phyloP scores from a whole-genome alignment of 2,329 filamentous ascomycete species.

The Phialophora tarda region DNA sequence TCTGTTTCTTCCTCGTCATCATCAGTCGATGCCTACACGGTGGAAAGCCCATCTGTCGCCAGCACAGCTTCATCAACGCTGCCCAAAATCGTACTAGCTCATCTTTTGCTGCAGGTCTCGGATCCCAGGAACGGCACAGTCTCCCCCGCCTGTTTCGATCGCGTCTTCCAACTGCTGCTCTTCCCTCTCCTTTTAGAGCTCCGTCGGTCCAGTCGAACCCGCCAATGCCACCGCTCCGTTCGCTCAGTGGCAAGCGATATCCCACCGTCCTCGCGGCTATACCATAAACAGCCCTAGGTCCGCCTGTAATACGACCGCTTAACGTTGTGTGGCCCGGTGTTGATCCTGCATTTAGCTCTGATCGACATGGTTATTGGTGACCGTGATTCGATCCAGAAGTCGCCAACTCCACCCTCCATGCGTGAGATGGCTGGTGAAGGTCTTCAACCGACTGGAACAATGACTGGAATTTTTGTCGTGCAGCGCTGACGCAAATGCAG shows the following conservation, averaged over 20 bases:
- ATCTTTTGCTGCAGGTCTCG: slow-evolving; percentile 12
- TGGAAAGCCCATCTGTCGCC: background rate
- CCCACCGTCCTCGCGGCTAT: slow-evolving; percentile 18
- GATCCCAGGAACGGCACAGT: slow-evolving; percentile 13
- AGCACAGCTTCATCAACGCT: background rate
- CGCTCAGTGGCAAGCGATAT: slow-evolving; percentile 25
- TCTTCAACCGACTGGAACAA: slow-evolving; percentile 4
- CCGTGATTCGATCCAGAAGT: slow-evolving; percentile 1
- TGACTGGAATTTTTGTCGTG: slow-evolving; percentile 17
- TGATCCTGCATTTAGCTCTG: slow-evolving; percentile 32
- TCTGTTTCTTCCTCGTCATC: slow-evolving; percentile 1
- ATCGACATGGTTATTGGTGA: slow-evolving; percentile 24
- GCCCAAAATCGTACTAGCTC: background rate
- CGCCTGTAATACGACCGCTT: slow-evolving; percentile 29
- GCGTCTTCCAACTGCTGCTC: background rate
- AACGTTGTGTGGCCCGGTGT: slow-evolving; percentile 33
- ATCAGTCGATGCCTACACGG: background rate
- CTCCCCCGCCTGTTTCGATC: background rate
- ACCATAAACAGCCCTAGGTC: slow-evolving; percentile 26
- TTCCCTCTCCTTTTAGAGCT: background rate
- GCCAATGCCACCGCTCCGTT: slow-evolving; percentile 24
- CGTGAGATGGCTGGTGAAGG: slow-evolving; percentile 2
- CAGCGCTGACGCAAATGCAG: slow-evolving; percentile 20
- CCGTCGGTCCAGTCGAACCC: slow-evolving; percentile 6
- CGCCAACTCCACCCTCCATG: slow-evolving; percentile 9